Evolutionary conservation across 805 yeast genomes (phyloP).

Genomic region (Barnettozyma wickerhamii): DNA sequence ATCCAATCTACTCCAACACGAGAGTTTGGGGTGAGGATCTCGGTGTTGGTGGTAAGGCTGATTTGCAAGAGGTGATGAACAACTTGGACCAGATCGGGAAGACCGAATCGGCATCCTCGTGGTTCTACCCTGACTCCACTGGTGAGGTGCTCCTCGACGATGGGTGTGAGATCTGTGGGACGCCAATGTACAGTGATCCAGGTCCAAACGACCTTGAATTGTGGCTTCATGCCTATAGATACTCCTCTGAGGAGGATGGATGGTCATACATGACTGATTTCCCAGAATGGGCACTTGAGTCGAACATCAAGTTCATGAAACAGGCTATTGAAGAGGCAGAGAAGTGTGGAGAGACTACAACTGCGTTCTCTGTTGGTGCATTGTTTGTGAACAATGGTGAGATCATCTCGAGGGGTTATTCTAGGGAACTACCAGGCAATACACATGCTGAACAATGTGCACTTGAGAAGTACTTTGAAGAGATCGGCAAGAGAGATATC

Average conservation of each 20-base stretch:
- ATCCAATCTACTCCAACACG: conserved; percentile 81
- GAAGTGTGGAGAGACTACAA: conserved; percentile 74
- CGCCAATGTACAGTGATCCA: conserved; percentile 79
- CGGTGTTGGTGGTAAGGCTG: conserved; percentile 52
- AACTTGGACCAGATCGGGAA: conserved; percentile 68
- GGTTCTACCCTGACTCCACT: conserved; percentile 48
- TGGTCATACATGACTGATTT: conserved; percentile 25
- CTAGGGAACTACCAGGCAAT: conserved; percentile 89
- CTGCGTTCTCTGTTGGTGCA: conserved; percentile 95
- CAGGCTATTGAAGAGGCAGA: conserved; percentile 73
- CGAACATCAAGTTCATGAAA: conserved; percentile 61
- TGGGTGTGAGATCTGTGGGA: conserved; percentile 60
- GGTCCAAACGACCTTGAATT: conserved; percentile 81
- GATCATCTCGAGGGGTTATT: conserved; percentile 76
- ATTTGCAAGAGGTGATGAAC: conserved; percentile 41
- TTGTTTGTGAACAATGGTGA: conserved; percentile 61
- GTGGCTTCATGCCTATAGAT: conserved; percentile 88
- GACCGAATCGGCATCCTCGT: conserved; percentile 57
- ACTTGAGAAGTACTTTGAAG: conserved; percentile 59
- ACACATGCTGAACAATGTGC: conserved; percentile 99
- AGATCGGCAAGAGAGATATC: conserved; percentile 33
- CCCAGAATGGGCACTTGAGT: conserved; percentile 45
- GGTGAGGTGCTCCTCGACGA: conserved; percentile 68
- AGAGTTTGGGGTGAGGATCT: conserved; percentile 74
- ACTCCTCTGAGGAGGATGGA: conserved; percentile 46